Conservation (phyloP, 2,329 filamentous ascomycete genomes). For the Aspergillus spinulosporus region DNA sequence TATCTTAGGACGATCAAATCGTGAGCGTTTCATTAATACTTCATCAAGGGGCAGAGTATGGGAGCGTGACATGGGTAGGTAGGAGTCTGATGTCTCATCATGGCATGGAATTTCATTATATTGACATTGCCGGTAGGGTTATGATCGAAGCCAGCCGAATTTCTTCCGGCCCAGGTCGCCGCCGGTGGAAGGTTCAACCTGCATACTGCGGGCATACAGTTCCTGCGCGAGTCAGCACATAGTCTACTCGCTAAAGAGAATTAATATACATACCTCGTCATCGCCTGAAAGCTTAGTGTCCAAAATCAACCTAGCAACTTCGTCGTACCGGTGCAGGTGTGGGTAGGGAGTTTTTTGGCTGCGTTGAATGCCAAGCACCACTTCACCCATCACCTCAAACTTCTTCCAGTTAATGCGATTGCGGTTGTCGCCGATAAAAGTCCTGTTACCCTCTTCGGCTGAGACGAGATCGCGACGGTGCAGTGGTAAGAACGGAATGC, state of each 20-base stretch:
- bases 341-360: conserved; percentile 84
- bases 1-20: conserved; percentile 21
- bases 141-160: conserved; percentile 46
- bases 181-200: conserved; percentile 51
- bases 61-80: conserved; percentile 6
- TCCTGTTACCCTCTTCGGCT: conserved; percentile 88
- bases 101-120: conserved; percentile 11
- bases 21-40: conserved; percentile 21
- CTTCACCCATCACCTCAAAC: conserved; percentile 92
- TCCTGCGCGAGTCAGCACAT: conserved; percentile 43
- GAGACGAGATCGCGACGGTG: conserved; percentile 87
- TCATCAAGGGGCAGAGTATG: conserved; percentile 16
- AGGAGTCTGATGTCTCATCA: not conserved
- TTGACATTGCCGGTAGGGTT: conserved; percentile 13
- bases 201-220: conserved; percentile 59
- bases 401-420: conserved; percentile 96
- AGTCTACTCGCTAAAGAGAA: not conserved
- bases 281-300: conserved; percentile 80
- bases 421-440: conserved; percentile 72
- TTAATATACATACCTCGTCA: conserved; percentile 69
- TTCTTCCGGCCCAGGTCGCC: conserved; percentile 42
- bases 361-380: conserved; percentile 84
- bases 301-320: conserved; percentile 71
- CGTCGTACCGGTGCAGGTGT: conserved; percentile 67
- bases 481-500: conserved; percentile 90